phyloP scores from a whole-genome alignment of 2,329 filamentous ascomycete genomes.

The Chlorencoelia australis region DNA sequence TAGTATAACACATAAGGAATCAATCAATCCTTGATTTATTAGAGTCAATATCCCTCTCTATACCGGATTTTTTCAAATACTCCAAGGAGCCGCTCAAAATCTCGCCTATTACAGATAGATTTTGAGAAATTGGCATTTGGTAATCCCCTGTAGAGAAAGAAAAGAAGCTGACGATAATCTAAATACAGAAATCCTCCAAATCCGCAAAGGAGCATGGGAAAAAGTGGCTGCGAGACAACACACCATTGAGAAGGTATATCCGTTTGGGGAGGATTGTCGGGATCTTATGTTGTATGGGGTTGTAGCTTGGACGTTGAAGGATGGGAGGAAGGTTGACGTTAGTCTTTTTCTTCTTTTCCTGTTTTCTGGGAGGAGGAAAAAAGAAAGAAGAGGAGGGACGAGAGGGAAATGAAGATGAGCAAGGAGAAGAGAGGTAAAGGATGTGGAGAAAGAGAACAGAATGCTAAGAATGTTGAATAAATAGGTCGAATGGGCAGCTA shows the following conservation, averaged over 20 bases:
- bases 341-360: neutral
- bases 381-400: neutral
- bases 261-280: conserved; percentile 35
- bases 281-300: conserved; percentile 45
- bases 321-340: conserved; percentile 28
- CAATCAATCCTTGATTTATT: too few species aligned
- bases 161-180: neutral
- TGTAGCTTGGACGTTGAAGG: conserved; percentile 42
- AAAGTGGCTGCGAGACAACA: conserved; percentile 38
- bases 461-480: conserved; percentile 1
- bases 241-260: conserved; percentile 37
- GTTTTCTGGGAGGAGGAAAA: neutral
- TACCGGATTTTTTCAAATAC: too few species aligned
- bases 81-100: too few species aligned
- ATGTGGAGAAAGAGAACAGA: neutral
- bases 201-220: conserved; percentile 44
- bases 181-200: conserved; percentile 36
- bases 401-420: neutral
- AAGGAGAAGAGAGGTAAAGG: too few species aligned
- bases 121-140: too few species aligned
- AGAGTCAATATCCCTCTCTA: too few species aligned
- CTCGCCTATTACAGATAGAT: too few species aligned
- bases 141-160: too few species aligned
- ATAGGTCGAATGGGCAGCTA: conserved; percentile 23
- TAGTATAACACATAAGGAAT: too few species aligned